These are phyloP conservation scores for Metarhizium album DNA, from an alignment of 2,329 filamentous ascomycete genomes.

Conservation along the genomic window DNA sequence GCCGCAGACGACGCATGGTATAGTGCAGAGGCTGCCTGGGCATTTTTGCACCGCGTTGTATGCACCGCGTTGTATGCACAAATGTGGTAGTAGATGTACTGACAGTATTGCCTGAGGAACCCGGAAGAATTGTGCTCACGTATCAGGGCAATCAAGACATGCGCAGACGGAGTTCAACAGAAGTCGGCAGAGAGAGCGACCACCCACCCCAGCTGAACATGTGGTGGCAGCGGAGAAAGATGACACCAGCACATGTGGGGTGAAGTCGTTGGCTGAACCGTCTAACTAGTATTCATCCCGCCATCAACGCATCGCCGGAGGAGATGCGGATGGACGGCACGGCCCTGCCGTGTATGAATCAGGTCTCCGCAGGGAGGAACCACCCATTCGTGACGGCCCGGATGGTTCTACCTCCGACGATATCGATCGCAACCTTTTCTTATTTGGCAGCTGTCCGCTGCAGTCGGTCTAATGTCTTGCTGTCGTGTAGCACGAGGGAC, in stretches of 20 bases:
- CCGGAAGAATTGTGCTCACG: not conserved
- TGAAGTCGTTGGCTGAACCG: not conserved
- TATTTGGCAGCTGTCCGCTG: not conserved
- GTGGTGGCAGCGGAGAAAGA: not conserved
- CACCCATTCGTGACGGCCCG: not conserved
- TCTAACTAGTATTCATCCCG: not conserved
- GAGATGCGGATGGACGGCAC: not conserved
- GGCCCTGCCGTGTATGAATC: not conserved
- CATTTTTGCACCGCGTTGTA: not conserved
- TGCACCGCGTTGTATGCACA: not conserved
- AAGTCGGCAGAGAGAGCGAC: not conserved
- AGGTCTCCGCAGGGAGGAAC: not conserved
- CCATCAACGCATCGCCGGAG: not conserved
- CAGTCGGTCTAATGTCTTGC: not conserved
- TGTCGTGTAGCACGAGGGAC: not conserved
- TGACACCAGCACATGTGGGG: not conserved
- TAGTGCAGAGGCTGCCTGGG: not conserved
- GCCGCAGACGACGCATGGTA: not conserved
- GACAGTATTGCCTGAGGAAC: not conserved
- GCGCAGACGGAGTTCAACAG: not conserved
- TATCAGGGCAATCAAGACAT: not conserved
- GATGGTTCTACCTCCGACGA: not conserved
- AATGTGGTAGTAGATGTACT: not conserved
- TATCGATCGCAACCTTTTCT: not conserved
- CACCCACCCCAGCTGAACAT: not conserved